phyloP scores from a whole-genome alignment of 2,329 filamentous ascomycete species.

The Xylariaceae sp. region DNA sequence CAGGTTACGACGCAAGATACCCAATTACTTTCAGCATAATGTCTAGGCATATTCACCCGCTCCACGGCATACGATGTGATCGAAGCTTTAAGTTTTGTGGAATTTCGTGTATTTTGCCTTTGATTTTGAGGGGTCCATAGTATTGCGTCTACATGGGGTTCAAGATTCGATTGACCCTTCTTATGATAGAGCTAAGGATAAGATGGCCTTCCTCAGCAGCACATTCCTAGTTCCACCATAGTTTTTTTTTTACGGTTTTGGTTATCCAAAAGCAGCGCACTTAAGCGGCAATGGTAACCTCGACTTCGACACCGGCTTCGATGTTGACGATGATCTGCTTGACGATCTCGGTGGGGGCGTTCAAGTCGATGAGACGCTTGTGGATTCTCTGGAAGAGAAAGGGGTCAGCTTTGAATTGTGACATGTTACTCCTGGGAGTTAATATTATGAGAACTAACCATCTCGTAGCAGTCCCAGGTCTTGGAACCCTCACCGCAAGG shows the following conservation, averaged over 20 bases:
- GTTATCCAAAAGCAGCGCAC: conserved; percentile 10
- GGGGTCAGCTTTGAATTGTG: neutral
- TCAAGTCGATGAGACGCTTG: conserved; percentile 96
- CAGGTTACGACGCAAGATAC: conserved; percentile 13
- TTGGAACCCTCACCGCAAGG: conserved; percentile 99
- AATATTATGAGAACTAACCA: conserved; percentile 40
- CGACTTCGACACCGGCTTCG: conserved; percentile 87
- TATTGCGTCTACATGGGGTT: conserved; percentile 1
- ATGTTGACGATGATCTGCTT: conserved; percentile 97
- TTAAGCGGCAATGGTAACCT: conserved; percentile 87
- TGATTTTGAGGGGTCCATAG: conserved; percentile 1
- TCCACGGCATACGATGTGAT: neutral
- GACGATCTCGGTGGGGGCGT: conserved; percentile 95
- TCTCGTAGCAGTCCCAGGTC: conserved; percentile 99
- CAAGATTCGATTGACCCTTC: neutral
- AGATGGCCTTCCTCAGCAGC: conserved; percentile 1
- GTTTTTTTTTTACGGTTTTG: neutral
- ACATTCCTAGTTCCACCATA: conserved; percentile 2
- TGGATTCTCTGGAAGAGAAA: conserved; percentile 62
- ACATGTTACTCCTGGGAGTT: too few species aligned
- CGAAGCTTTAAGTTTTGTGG: neutral
- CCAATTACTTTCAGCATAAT: neutral
- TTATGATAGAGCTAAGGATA: neutral
- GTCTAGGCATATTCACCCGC: neutral
- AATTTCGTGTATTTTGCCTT: neutral